Evolutionary conservation across 148 eudicot genomes (phyloP).

Genomic region (Vaccinium myrtillus): DNA sequence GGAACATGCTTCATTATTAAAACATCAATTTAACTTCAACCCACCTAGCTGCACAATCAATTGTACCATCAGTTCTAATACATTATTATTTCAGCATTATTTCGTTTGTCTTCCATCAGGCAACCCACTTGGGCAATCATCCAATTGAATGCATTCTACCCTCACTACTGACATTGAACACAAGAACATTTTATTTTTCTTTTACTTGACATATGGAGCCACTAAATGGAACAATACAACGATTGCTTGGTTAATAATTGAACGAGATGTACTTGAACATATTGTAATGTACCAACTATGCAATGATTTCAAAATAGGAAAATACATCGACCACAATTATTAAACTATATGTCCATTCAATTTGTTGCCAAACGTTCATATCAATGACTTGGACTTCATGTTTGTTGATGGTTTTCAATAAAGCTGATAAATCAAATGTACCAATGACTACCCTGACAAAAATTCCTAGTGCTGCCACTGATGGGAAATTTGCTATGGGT

Average conservation of each 20-base stretch:
- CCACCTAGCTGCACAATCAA: neutral
- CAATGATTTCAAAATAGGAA: neutral
- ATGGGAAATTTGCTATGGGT: neutral
- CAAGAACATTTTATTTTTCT: neutral
- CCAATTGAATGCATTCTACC: neutral
- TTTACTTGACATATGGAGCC: neutral
- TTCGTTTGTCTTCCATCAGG: neutral
- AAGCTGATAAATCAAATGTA: neutral
- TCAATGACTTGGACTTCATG: neutral
- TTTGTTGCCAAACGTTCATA: neutral
- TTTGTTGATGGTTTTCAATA: neutral
- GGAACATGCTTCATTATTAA: neutral
- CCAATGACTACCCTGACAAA: neutral
- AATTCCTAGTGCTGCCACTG: neutral
- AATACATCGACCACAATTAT: neutral
- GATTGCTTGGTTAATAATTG: neutral
- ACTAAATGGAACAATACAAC: neutral
- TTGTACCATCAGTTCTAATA: neutral
- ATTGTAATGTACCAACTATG: neutral
- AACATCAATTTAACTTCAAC: neutral
- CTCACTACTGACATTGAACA: neutral
- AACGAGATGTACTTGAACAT: neutral
- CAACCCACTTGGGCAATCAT: neutral
- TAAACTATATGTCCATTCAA: neutral
- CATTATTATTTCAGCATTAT: neutral